phyloP scores from a whole-genome alignment of 2,329 filamentous ascomycete species.

The Neofusicoccum ribis region DNA sequence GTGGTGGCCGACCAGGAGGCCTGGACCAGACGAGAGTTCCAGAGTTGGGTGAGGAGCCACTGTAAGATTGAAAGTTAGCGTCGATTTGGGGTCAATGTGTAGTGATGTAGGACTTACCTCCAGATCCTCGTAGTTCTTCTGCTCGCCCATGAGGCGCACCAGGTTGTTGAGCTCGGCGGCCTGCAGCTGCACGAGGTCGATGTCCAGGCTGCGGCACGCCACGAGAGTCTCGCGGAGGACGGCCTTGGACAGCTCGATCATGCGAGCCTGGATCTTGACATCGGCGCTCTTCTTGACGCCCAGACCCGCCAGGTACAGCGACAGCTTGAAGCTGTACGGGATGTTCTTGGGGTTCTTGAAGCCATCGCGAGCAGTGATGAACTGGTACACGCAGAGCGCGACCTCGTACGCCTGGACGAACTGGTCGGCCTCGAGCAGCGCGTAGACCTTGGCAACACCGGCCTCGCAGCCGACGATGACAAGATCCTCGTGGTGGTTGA shows the following conservation, averaged over 20 bases:
- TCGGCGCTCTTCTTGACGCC: conserved; percentile 31
- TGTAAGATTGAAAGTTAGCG: not conserved
- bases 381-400: conserved; percentile 36
- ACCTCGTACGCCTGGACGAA: conserved; percentile 36
- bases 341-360: conserved; percentile 37
- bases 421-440: conserved; percentile 29
- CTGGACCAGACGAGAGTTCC: conserved; percentile 37
- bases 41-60: conserved; percentile 39
- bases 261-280: conserved; percentile 37
- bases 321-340: conserved; percentile 39
- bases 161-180: conserved; percentile 44
- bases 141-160: conserved; percentile 46
- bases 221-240: conserved; percentile 46
- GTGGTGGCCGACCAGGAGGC: conserved; percentile 38
- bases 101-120: conserved; percentile 19
- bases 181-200: conserved; percentile 47
- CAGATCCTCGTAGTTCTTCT: conserved; percentile 47
- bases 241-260: conserved; percentile 40
- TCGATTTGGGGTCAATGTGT: too few relatives aligned
- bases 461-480: conserved; percentile 8
- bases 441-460: conserved; percentile 12
- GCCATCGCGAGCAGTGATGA: conserved; percentile 32
- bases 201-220: conserved; percentile 41
- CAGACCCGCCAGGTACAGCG: conserved; percentile 35
- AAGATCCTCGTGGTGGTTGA: conserved; percentile 16